These are phyloP conservation scores for Cenchrus fungigraminus DNA, from an alignment of 176 grass and related monocot species.

Conservation along the genomic window DNA sequence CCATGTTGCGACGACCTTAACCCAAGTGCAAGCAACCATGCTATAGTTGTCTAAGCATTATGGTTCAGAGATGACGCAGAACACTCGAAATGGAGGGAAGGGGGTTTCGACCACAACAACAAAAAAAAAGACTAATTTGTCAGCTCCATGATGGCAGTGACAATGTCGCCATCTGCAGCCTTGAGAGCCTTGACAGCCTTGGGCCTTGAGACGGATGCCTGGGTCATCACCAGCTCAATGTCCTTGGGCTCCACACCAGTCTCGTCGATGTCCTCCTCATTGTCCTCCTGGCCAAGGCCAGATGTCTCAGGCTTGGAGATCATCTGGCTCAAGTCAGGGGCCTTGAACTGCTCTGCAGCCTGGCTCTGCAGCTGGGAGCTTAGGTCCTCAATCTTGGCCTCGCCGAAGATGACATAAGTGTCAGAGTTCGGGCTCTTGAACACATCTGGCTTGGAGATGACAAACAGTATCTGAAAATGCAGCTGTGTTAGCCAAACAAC, in stretches of 20 bases:
- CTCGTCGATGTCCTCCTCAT: constrained; percentile 54
- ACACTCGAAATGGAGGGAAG: background rate
- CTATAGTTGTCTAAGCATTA: background rate
- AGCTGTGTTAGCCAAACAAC: constrained; percentile 5
- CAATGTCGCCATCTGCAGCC: constrained; percentile 54
- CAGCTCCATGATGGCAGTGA: constrained; percentile 74
- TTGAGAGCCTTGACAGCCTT: constrained; percentile 75
- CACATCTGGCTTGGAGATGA: constrained; percentile 75
- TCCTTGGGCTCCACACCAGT: constrained; percentile 66
- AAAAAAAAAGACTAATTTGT: constrained; percentile 37
- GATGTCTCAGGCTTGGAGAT: constrained; percentile 45
- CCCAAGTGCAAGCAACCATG: background rate
- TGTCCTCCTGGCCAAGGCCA: constrained; percentile 42
- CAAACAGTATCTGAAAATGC: constrained; percentile 61
- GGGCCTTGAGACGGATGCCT: constrained; percentile 49
- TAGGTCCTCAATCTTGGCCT: constrained; percentile 76
- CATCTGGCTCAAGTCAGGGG: constrained; percentile 54
- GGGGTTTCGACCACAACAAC: background rate
- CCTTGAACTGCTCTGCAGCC: constrained; percentile 76
- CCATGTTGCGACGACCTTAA: background rate
- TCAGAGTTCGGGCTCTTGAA: constrained; percentile 78
- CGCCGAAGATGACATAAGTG: constrained; percentile 68
- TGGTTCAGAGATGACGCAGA: background rate
- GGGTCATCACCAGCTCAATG: constrained; percentile 75
- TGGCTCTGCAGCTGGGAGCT: constrained; percentile 76